Conservation (phyloP, 306 rosid species). For the Quercus dentata region DNA sequence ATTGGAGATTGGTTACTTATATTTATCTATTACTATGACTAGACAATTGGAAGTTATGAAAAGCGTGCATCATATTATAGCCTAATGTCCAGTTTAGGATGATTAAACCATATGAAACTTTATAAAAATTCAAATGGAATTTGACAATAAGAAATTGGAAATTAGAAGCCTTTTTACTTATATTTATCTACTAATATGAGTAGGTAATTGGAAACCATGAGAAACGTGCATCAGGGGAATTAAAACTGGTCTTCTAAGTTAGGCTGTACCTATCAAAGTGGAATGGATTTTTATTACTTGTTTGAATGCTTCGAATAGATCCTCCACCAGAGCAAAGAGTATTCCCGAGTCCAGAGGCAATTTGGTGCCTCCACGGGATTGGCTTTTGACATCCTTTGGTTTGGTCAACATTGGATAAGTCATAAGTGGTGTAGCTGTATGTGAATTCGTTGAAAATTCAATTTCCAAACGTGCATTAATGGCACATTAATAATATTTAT, state of each 20-base stretch:
- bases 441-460: not conserved
- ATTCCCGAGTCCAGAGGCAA: not conserved
- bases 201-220: not conserved
- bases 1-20: not conserved
- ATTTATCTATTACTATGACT: too few relatives aligned
- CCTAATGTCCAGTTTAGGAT: too few relatives aligned
- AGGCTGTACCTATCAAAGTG: not conserved
- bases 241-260: not conserved
- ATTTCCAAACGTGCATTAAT: not conserved
- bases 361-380: not conserved
- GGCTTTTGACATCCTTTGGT: not conserved
- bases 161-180: too few relatives aligned
- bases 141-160: not conserved
- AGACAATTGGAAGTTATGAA: fast-evolving
- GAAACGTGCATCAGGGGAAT: not conserved
- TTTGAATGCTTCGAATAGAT: too few relatives aligned
- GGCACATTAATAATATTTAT: not conserved
- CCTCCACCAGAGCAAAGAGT: too few relatives aligned
- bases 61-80: fast-evolving
- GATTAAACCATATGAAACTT: too few relatives aligned
- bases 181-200: too few relatives aligned
- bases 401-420: not conserved
- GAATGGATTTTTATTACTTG: not conserved
- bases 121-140: too few relatives aligned
- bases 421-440: constrained; percentile 14